Base-by-base conservation (phyloP, 2,329 filamentous ascomycete species). In the Endoconidiophora laricicola region DNA sequence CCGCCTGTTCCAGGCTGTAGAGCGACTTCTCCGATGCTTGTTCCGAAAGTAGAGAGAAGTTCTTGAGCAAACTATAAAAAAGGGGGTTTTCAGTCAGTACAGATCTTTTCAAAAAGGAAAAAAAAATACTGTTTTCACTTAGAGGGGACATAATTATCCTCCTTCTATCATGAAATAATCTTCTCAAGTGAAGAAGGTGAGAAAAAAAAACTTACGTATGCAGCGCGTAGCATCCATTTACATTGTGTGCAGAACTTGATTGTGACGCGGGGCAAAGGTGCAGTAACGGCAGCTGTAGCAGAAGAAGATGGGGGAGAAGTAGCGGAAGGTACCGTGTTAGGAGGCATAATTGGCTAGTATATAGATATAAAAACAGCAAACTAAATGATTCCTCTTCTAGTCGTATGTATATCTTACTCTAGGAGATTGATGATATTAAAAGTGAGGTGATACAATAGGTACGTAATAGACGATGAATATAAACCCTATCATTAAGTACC, bases 241-340 rank as follows among this genome's bases (percentile, higher is more conserved):
- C 87, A 95, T 66, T 94, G 86, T 0, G 86, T 94, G 68, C 88
- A 95, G 67, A 85, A 95, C 57, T 82, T 78, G 60, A 95, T 94
- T n/a, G 81, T 80, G 48, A 95, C 73, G 43, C 86, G 78, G 3
- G 87, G 87, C 9, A 45, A 39, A 41, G 29, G 45, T 14, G 33
- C 48, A 26, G 33, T 46, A 10, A 18, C 36, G 26, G 29, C 6
- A 18, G 36, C 18, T 4, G 44, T 18, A 5, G 47, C 38, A 18
- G 43, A 4, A 9, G 14, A 10, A 3, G 42, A 36, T 4, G 47
- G 29, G 14, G 43, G 4, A 9, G 14, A 10, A 3, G 42, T 22
- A 16, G 38, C 18, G 36, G 41, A 4, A 22, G 24, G 41, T 29
- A 7, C 44, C 6, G 16, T 29, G 10, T 10, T 29, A 6, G 26